Percentiles rank a stretch among this genome's conserved stretches.
These are phyloP conservation scores for Caloboletus firmus DNA, from an alignment of 1,284 basidiomycete species.

Conservation along the genomic window DNA sequence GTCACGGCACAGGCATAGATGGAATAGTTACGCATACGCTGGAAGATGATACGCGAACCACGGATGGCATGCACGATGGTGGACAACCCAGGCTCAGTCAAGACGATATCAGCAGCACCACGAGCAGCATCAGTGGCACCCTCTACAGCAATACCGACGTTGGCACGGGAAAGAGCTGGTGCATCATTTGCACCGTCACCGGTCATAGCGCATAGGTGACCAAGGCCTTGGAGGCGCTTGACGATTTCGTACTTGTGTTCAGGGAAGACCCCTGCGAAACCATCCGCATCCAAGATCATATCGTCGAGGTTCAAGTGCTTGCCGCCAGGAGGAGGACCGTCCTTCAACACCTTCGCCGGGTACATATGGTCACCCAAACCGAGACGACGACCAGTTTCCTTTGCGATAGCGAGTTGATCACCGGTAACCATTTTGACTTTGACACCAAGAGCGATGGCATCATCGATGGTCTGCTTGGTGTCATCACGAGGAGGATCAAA, in stretches of 20 bases:
- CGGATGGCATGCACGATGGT: constrained; percentile 87
- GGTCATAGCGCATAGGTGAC: constrained; percentile 77
- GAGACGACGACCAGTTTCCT: constrained; percentile 98
- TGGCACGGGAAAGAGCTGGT: constrained; percentile 80
- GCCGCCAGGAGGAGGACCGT: constrained; percentile 67
- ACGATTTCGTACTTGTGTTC: constrained; percentile 85
- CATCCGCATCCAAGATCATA: constrained; percentile 78
- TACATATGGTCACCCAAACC: constrained; percentile 91
- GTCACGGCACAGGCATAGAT: constrained; percentile 84
- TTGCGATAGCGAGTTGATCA: constrained; percentile 98
- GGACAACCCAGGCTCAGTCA: constrained; percentile 83
- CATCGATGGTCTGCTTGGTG: constrained; percentile 99
- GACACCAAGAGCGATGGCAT: constrained; percentile 93
- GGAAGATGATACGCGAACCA: constrained; percentile 84
- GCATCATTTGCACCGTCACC: constrained; percentile 89
- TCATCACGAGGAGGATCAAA: constrained; percentile 98
- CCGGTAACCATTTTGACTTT: constrained; percentile 99
- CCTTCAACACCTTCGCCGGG: constrained; percentile 81
- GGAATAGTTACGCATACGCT: constrained; percentile 86
- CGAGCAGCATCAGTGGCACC: constrained; percentile 86
- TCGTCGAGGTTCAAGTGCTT: constrained; percentile 75
- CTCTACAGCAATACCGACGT: constrained; percentile 87
- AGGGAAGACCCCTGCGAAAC: constrained; percentile 86
- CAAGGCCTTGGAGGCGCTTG: constrained; percentile 82
- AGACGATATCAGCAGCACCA: constrained; percentile 83